Percentiles rank a stretch among this genome's conserved stretches.
Conservation (phyloP, 2,329 filamentous ascomycete species). For the Fusarium nodosum region DNA sequence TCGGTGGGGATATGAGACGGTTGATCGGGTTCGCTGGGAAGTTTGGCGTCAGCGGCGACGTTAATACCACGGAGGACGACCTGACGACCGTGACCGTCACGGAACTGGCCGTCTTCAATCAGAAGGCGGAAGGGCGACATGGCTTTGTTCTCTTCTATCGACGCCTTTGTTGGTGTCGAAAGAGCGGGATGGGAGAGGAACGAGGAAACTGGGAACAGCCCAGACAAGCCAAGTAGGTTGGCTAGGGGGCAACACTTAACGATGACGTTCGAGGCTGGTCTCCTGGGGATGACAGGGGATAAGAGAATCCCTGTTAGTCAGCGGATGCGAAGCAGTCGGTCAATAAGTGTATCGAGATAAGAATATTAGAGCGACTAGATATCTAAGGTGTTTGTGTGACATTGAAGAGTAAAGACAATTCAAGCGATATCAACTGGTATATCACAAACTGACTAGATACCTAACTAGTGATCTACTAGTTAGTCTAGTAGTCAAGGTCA, state of each 20-base stretch:
- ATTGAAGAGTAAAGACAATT: background rate
- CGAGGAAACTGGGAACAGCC: slow-evolving; percentile 30
- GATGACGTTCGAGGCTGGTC: slow-evolving; percentile 46
- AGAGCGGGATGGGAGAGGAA: slow-evolving; percentile 13
- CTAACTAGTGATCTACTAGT: background rate
- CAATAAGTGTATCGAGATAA: background rate
- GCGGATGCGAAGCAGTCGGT: slow-evolving; percentile 4
- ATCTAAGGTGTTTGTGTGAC: background rate
- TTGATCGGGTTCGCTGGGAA: slow-evolving; percentile 82
- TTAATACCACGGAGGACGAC: slow-evolving; percentile 95
- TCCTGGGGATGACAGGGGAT: slow-evolving; percentile 24
- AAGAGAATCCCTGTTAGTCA: slow-evolving; percentile 39
- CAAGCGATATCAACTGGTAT: background rate
- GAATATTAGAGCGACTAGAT: background rate
- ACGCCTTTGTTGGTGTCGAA: slow-evolving; percentile 21
- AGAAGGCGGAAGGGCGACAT: slow-evolving; percentile 84
- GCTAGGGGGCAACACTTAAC: slow-evolving; percentile 31
- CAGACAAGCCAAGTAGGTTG: slow-evolving; percentile 32
- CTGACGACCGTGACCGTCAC: slow-evolving; percentile 84
- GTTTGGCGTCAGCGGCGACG: slow-evolving; percentile 89
- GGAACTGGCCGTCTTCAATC: slow-evolving; percentile 88
- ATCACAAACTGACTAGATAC: background rate
- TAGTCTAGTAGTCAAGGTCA: slow-evolving; percentile 21
- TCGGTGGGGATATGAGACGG: slow-evolving; percentile 82
- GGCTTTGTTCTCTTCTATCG: slow-evolving; percentile 22